Evolutionary conservation across 352 stramenopile genomes (phyloP).

Genomic region (Phytopythium helicoides): DNA sequence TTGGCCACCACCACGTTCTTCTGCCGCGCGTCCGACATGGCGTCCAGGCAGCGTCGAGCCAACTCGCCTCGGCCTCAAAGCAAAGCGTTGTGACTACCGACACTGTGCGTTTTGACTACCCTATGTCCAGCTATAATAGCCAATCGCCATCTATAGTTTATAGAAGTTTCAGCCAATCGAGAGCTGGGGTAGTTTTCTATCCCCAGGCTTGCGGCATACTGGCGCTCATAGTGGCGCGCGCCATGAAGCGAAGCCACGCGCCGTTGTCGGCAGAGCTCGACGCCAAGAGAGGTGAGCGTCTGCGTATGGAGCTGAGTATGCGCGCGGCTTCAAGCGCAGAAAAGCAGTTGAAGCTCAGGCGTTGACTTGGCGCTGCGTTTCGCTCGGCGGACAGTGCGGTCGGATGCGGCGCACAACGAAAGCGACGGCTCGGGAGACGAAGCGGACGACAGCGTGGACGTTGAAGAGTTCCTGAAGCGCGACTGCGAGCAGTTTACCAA

Average conservation of each 20-base stretch:
- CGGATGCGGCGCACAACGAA: slow-evolving; percentile 1
- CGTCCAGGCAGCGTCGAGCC: not conserved
- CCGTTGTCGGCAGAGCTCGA: not conserved
- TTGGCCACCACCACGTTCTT: slow-evolving; percentile 87
- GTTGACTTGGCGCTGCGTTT: not conserved
- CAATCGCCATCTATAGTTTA: too few species aligned
- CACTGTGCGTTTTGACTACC: not conserved
- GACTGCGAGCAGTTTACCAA: slow-evolving; percentile 43
- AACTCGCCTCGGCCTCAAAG: too few species aligned
- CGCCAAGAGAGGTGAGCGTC: slow-evolving; percentile 2
- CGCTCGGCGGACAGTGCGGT: too few species aligned
- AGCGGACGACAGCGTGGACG: slow-evolving; percentile 28
- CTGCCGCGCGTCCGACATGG: slow-evolving; percentile 72
- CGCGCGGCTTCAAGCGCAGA: slow-evolving; percentile 1
- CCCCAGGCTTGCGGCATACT: not conserved
- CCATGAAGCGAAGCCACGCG: slow-evolving; percentile 7
- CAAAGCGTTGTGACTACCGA: slow-evolving; percentile 3
- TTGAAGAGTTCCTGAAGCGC: slow-evolving; percentile 43
- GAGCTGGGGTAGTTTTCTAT: too few species aligned
- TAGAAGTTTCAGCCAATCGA: too few species aligned
- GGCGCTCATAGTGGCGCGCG: not conserved
- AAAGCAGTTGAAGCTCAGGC: not conserved
- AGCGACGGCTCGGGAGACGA: slow-evolving; percentile 5
- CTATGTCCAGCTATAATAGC: too few species aligned
- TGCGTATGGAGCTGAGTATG: not conserved